Conservation (phyloP, 2,329 filamentous ascomycete genomes). For the Orbilia blumenaviensis region DNA sequence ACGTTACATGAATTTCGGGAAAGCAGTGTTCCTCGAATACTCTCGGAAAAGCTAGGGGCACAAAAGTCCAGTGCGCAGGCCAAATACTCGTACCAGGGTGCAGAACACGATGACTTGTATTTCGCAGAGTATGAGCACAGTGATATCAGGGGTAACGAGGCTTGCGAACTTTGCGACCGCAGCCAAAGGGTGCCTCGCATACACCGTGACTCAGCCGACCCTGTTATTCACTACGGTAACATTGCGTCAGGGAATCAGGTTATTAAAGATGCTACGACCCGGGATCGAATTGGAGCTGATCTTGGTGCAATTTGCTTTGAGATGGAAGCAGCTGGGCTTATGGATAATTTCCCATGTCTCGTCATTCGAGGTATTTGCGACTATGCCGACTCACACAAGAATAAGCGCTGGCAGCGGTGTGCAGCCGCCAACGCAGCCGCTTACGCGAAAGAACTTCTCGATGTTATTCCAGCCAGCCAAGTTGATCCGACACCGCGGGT, state of each 20-base stretch:
- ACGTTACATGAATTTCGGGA: neutral
- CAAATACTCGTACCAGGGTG: slow-evolving; percentile 1
- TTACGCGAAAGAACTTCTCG: slow-evolving; percentile 3
- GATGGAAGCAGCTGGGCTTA: slow-evolving; percentile 55
- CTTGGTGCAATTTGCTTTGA: slow-evolving; percentile 7
- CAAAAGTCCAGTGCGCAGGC: neutral
- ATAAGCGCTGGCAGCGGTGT: slow-evolving; percentile 55
- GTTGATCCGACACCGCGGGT: neutral
- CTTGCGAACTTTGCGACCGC: neutral
- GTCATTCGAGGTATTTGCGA: slow-evolving; percentile 54
- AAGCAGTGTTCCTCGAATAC: neutral
- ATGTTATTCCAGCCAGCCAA: neutral
- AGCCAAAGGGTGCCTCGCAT: neutral
- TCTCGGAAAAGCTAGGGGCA: neutral
- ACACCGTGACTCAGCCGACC: neutral
- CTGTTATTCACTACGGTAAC: slow-evolving; percentile 16
- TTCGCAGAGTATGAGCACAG: slow-evolving; percentile 14
- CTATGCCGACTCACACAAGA: slow-evolving; percentile 57
- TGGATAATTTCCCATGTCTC: slow-evolving; percentile 14
- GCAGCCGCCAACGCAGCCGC: slow-evolving; percentile 32
- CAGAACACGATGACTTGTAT: slow-evolving; percentile 10
- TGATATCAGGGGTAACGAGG: neutral
- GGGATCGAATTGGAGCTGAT: slow-evolving; percentile 11
- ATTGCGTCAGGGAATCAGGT: slow-evolving; percentile 29
- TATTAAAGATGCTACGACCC: slow-evolving; percentile 1